Percentiles rank a stretch among this genome's conserved stretches.
phyloP scores from a whole-genome alignment of 306 rosid genomes.

The Prunus kanzakura region DNA sequence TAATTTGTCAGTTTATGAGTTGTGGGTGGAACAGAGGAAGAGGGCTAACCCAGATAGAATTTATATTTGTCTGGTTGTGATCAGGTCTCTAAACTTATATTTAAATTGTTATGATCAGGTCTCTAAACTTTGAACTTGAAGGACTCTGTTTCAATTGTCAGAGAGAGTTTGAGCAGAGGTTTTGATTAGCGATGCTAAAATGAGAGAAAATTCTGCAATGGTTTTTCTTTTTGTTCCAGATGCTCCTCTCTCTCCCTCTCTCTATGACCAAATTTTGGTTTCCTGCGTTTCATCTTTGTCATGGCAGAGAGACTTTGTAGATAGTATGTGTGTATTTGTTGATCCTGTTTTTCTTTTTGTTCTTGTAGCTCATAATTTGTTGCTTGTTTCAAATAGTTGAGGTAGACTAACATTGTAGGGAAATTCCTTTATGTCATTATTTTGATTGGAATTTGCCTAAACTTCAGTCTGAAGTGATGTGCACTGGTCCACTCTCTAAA shows the following conservation, averaged over 20 bases:
- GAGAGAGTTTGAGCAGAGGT: conserved; percentile 12
- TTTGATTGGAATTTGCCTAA: neutral
- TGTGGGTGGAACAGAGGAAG: conserved; percentile 7
- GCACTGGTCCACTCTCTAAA: neutral
- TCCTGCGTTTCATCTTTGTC: neutral
- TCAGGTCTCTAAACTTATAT: conserved; percentile 23
- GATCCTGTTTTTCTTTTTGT: neutral
- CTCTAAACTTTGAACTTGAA: neutral
- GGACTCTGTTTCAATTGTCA: conserved; percentile 24
- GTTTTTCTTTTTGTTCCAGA: neutral
- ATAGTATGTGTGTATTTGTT: neutral
- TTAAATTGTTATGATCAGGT: conserved; percentile 23
- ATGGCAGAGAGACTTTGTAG: neutral
- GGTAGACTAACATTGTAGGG: neutral
- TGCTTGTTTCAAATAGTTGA: neutral
- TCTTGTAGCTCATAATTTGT: neutral
- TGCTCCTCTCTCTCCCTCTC: neutral
- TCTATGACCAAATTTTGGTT: neutral
- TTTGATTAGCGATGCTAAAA: neutral
- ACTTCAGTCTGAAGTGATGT: neutral
- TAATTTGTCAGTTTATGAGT: neutral
- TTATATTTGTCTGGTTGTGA: conserved; percentile 5
- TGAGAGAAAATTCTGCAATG: neutral
- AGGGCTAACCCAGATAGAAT: neutral
- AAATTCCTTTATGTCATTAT: neutral